Base-by-base conservation (phyloP, 148 eudicot genomes). In the Rheum nobile region DNA sequence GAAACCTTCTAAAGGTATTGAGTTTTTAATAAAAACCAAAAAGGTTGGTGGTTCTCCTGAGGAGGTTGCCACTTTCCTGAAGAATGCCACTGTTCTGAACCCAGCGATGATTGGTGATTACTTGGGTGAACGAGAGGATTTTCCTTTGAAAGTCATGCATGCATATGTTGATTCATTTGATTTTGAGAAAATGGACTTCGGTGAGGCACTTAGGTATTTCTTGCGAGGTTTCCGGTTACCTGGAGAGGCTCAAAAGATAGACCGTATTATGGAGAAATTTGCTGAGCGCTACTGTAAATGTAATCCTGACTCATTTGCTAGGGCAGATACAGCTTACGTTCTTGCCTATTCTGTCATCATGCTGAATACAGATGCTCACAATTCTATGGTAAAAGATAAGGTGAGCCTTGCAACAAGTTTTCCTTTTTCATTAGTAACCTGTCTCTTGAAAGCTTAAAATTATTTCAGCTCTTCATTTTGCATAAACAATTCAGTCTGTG, bases 311-410 rank as follows among this genome's bases (percentile, higher is more conserved):
- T 86, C 97, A 17, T 95, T 95, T 74, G 86, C 89, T 71, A 95
- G 96, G 73, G 99, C 99, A 10, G 99, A 95, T 77, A 92, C 97
- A 70, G 99, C 99, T 75, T 95, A 95, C 81, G 99, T 95, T 50
- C 99, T 95, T 74, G 99, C 99, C 39, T 95, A 95, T 86, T 95
- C 99, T 63, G 99, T 92, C 41, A 95, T 95, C 82, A 83, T 95
- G 97, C 96, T 95, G 75, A 95, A 95, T 80, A 95, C 99, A 16
- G 99, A 95, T 90, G 99, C 97, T 79, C 99, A 95, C 78, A 95
- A 95, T 81, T 86, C 13, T 77, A 95, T 90, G 99, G 99, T 95
- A 43, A 95, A 95, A 72, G 96, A 95, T 75, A 95, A 95, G 99
- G 99, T 90, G 76, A 79, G 88, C 74, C 77, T 78, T 65, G 39